Evolutionary conservation across 2,329 filamentous ascomycete species (phyloP).

Genomic region (Coniosporium tulheliwenetii): DNA sequence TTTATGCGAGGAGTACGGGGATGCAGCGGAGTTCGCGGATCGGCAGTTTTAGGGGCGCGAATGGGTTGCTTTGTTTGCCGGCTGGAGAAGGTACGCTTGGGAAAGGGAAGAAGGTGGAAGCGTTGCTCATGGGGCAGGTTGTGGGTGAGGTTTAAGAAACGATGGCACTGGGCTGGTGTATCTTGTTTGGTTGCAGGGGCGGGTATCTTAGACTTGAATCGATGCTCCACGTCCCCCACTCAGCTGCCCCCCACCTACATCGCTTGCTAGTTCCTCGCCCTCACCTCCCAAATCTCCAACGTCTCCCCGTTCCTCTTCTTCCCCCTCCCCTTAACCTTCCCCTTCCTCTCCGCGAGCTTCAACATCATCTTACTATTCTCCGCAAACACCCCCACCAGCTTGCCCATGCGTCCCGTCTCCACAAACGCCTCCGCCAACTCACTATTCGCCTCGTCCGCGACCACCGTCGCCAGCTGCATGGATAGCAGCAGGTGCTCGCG

Average conservation of each 20-base stretch:
- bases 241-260: too few relatives aligned
- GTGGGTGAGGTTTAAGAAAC: conserved; percentile 7
- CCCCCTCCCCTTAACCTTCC: conserved; percentile 20
- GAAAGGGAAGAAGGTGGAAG: conserved; percentile 58
- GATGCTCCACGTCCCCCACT: too few relatives aligned
- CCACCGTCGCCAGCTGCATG: conserved; percentile 67
- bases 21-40: conserved; percentile 81
- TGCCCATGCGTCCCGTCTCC: conserved; percentile 24
- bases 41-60: conserved; percentile 76
- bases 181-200: too few relatives aligned
- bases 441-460: conserved; percentile 39
- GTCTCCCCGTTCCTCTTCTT: conserved; percentile 26
- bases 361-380: conserved; percentile 58
- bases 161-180: too few relatives aligned
- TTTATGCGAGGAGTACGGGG: conserved; percentile 71
- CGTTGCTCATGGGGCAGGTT: conserved; percentile 57
- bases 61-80: conserved; percentile 68
- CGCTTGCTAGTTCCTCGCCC: not conserved
- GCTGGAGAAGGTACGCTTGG: conserved; percentile 42
- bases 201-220: too few relatives aligned
- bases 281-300: conserved; percentile 26
- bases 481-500: conserved; percentile 66
- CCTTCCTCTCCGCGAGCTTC: conserved; percentile 26
- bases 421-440: conserved; percentile 22
- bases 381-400: conserved; percentile 47